These are phyloP conservation scores for Penicillium verhagenii DNA, from an alignment of 495 filamentous ascomycete species.

Conservation along the genomic window DNA sequence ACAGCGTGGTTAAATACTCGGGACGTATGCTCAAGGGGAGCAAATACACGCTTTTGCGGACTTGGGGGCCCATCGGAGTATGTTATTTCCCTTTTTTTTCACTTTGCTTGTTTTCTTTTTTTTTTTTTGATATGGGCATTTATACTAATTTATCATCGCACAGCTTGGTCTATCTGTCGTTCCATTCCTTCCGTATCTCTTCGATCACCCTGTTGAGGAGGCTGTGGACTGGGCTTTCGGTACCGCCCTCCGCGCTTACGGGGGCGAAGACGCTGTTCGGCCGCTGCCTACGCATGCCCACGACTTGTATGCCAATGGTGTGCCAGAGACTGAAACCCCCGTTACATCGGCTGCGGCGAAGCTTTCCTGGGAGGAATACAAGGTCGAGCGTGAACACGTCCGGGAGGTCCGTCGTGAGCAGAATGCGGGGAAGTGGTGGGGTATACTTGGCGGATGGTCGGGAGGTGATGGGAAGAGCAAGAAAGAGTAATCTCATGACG, in stretches of 20 bases:
- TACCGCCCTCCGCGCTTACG: constrained; percentile 66
- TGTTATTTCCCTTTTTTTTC: constrained; percentile 22
- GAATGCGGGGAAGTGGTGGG: constrained; percentile 10
- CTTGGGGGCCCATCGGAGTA: constrained; percentile 86
- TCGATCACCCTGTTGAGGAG: constrained; percentile 90
- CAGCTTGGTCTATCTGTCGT: constrained; percentile 83
- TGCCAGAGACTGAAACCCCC: constrained; percentile 4
- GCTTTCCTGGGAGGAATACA: constrained; percentile 43
- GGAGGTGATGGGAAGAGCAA: constrained; percentile 27
- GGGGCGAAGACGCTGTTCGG: constrained; percentile 58
- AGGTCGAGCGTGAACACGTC: constrained; percentile 30
- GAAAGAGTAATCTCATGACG: constrained; percentile 20
- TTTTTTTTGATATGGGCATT: background rate
- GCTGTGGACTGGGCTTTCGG: constrained; percentile 89
- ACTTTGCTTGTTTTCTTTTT: constrained; percentile 15
- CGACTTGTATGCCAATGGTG: constrained; percentile 6
- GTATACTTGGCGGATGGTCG: constrained; percentile 17
- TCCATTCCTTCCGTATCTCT: constrained; percentile 83
- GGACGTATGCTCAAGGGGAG: constrained; percentile 75
- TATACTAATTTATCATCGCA: constrained; percentile 7
- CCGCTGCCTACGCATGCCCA: constrained; percentile 27
- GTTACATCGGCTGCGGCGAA: constrained; percentile 14
- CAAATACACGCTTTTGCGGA: constrained; percentile 71
- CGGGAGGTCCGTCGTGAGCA: constrained; percentile 30
- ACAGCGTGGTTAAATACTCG: constrained; percentile 84